Conservation (phyloP, 441 rosid genomes). For the Arabidopsis hybrid region DNA sequence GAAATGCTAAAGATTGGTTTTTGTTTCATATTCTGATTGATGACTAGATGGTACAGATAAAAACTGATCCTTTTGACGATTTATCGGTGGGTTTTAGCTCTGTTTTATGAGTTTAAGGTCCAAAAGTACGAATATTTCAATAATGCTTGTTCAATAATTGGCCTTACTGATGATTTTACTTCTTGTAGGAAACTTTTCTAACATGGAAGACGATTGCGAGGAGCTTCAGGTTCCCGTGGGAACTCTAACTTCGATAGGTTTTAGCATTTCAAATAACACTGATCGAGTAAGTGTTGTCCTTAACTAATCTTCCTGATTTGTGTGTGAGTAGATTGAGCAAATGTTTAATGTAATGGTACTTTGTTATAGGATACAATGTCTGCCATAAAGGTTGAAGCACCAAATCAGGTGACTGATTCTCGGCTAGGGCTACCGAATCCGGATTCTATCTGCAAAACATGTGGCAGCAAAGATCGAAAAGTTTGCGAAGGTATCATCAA, state of each 20-base stretch:
- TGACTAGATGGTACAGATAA: background rate
- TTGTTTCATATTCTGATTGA: conserved; percentile 14
- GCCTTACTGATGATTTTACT: background rate
- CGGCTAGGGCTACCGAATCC: conserved; percentile 87
- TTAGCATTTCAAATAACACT: conserved; percentile 60
- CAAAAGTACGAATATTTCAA: background rate
- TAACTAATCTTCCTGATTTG: background rate
- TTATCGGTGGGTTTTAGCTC: conserved; percentile 6
- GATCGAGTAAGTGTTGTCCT: conserved; percentile 61
- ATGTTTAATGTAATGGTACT: background rate
- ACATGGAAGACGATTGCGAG: conserved; percentile 59
- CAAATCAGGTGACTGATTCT: conserved; percentile 72
- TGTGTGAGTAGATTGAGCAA: background rate
- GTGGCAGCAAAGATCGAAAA: conserved; percentile 68
- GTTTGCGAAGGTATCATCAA: conserved; percentile 74
- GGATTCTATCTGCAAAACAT: conserved; percentile 62
- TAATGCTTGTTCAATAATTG: conserved; percentile 12
- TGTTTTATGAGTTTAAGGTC: conserved; percentile 14
- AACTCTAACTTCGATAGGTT: conserved; percentile 53
- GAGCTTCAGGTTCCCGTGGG: conserved; percentile 62
- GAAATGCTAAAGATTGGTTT: background rate
- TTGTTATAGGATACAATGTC: conserved; percentile 67
- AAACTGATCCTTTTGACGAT: background rate
- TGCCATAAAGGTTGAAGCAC: conserved; percentile 54
- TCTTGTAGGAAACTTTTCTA: conserved; percentile 31